These are phyloP conservation scores for Plenodomus lindquistii DNA, from an alignment of 2,329 filamentous ascomycete genomes.

Conservation along the genomic window DNA sequence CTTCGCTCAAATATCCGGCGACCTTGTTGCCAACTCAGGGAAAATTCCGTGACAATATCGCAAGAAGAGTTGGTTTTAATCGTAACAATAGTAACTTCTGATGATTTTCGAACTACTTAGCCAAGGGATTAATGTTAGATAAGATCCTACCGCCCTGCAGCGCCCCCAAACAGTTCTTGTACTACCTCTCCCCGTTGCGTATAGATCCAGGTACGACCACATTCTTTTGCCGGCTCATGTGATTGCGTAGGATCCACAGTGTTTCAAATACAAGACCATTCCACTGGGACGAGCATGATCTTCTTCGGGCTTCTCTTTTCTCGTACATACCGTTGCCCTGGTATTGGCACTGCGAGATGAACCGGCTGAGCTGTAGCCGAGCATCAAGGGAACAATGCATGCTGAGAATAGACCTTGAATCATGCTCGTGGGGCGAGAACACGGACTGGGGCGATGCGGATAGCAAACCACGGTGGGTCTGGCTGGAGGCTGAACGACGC, in stretches of 20 bases:
- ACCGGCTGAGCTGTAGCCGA: slow-evolving; percentile 2
- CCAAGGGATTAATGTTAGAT: background rate
- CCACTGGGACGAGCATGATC: slow-evolving; percentile 1
- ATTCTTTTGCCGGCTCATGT: slow-evolving; percentile 4
- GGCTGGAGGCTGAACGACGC: background rate
- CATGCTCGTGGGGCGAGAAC: background rate
- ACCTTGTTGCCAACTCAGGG: too few species aligned
- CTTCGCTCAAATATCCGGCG: too few species aligned
- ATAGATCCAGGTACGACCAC: slow-evolving; percentile 4
- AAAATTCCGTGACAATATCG: too few species aligned
- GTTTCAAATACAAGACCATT: slow-evolving; percentile 2
- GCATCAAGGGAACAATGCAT: slow-evolving; percentile 4
- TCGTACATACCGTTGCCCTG: slow-evolving; percentile 3
- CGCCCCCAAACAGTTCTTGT: background rate
- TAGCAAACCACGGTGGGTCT: background rate
- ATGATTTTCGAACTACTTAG: background rate
- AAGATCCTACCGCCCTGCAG: background rate
- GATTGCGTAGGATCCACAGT: slow-evolving; percentile 8
- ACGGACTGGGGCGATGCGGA: background rate
- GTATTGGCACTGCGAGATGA: slow-evolving; percentile 10
- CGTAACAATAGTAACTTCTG: too few species aligned
- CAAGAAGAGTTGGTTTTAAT: too few species aligned
- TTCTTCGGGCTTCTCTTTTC: background rate
- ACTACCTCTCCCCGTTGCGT: background rate
- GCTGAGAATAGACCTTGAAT: slow-evolving; percentile 1